Conservation (phyloP, 495 filamentous ascomycete genomes). For the Daldinia vernicosa region DNA sequence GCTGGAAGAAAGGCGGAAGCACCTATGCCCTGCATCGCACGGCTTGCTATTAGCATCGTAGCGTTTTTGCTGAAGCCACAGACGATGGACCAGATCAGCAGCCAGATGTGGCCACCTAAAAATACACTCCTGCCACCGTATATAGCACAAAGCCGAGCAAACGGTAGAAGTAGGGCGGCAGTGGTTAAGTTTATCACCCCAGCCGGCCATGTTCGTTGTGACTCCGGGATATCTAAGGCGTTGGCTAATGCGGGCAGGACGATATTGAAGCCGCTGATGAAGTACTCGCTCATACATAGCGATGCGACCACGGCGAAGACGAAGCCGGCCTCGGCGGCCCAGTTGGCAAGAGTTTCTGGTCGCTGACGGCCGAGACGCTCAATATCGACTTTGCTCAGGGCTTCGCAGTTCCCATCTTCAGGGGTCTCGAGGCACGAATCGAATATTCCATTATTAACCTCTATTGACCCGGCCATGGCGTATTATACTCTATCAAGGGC, state of each 20-base stretch:
- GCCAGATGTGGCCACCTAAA: conserved; percentile 73
- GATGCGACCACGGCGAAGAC: conserved; percentile 77
- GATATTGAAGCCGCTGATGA: conserved; percentile 87
- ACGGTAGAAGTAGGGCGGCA: conserved; percentile 76
- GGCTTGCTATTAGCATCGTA: conserved; percentile 76
- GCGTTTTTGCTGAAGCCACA: conserved; percentile 76
- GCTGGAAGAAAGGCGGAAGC: conserved; percentile 81
- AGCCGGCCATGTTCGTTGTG: conserved; percentile 79
- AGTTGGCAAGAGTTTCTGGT: conserved; percentile 69
- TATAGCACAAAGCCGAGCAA: conserved; percentile 80
- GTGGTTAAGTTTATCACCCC: conserved; percentile 79
- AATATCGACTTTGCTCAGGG: conserved; percentile 50
- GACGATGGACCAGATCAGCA: conserved; percentile 75
- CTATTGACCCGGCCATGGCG: conserved; percentile 26
- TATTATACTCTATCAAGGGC: neutral
- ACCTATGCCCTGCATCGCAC: conserved; percentile 82
- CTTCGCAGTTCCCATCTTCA: conserved; percentile 24
- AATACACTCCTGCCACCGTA: conserved; percentile 80
- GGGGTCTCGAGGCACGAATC: conserved; percentile 8
- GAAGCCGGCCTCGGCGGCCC: conserved; percentile 73
- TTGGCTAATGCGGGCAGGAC: conserved; percentile 73
- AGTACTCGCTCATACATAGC: conserved; percentile 81
- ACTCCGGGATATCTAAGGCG: conserved; percentile 70
- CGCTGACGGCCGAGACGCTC: conserved; percentile 76
- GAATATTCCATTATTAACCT: conserved; percentile 13